phyloP scores from a whole-genome alignment of 2,329 filamentous ascomycete genomes.

The Fusarium musae region DNA sequence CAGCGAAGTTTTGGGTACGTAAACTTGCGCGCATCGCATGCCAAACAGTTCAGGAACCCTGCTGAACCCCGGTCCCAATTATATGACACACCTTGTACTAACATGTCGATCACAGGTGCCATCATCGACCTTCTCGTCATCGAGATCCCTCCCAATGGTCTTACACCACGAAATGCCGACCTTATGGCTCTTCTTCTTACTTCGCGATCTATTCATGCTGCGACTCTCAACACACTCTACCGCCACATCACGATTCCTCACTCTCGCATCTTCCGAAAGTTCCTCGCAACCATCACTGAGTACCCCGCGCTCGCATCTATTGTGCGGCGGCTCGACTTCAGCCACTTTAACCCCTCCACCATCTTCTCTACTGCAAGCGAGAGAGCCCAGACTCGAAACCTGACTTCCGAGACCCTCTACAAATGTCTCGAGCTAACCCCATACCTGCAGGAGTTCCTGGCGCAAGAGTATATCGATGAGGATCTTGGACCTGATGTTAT shows the following conservation, averaged over 20 bases:
- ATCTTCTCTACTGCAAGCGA: constrained; percentile 80
- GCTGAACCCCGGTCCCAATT: constrained; percentile 19
- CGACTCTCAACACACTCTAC: constrained; percentile 80
- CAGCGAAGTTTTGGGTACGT: constrained; percentile 76
- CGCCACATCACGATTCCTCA: constrained; percentile 84
- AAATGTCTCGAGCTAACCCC: constrained; percentile 78
- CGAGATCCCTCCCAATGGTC: constrained; percentile 77
- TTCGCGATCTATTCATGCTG: constrained; percentile 78
- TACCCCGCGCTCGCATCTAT: constrained; percentile 78
- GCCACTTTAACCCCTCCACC: constrained; percentile 84
- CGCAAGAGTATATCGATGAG: constrained; percentile 83
- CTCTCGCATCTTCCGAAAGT: constrained; percentile 85
- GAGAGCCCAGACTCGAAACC: constrained; percentile 78
- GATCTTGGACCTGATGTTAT: constrained; percentile 77
- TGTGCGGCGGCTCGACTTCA: constrained; percentile 84
- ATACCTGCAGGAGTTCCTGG: constrained; percentile 79
- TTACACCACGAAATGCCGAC: constrained; percentile 80
- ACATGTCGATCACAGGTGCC: constrained; percentile 60
- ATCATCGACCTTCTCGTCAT: constrained; percentile 80
- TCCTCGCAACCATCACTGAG: constrained; percentile 73
- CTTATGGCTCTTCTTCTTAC: constrained; percentile 79
- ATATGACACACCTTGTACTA: constrained; percentile 29
- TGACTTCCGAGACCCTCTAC: constrained; percentile 78
- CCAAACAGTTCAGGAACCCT: constrained; percentile 12
- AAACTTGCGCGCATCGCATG: not conserved